Base-by-base conservation (phyloP, 106 monocot genomes). In the Apostasia ramifera region DNA sequence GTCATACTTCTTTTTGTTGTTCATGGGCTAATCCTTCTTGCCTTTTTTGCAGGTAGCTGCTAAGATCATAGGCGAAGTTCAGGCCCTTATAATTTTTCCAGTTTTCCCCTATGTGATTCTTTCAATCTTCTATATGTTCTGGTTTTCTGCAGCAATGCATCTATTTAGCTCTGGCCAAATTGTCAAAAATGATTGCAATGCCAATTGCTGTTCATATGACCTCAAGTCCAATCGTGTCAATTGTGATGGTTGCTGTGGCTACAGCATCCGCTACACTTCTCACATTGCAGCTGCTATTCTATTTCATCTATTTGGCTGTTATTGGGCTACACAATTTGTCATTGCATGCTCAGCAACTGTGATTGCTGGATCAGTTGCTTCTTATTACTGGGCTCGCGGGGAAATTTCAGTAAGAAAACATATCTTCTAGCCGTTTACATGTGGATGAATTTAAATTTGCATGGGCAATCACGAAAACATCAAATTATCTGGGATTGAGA, bases 251-350 rank as follows among this genome's bases (percentile, higher is more conserved):
- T 98, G 98, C 70, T 98, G 98, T 78, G 98, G 98, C 43, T 98
- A 87, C 71, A 85, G 87, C 61, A 83, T 98, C 59, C 89, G 80
- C 74, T 93, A 88, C 61, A 98, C 98, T 52, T 78, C 84, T 57
- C 90, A 98, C 73, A 93, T 98, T 71, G 80, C 87, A 47, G 63
- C 88, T 73, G 78, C 98, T 40, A 93, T 98, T 68, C 71, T 98
- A 71, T 98, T 98, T 78, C 98, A 98, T 63, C 69, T 98, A 6
- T 87, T 98, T 90, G 98, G 98, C 47, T 86, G 83, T 64, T 98
- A 77, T 53, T 98, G 98, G 98, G 98, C 83, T n/a, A 93, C 93
- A 15, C 98, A 98, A 52, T 98, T 98, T 76, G 77, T 98, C 56
- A 77, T 85, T 55, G 84, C 92, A 55, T 84, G 78, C 71, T 98